These are phyloP conservation scores for Penicillium subrubescens DNA, from an alignment of 495 filamentous ascomycete genomes.

Conservation along the genomic window DNA sequence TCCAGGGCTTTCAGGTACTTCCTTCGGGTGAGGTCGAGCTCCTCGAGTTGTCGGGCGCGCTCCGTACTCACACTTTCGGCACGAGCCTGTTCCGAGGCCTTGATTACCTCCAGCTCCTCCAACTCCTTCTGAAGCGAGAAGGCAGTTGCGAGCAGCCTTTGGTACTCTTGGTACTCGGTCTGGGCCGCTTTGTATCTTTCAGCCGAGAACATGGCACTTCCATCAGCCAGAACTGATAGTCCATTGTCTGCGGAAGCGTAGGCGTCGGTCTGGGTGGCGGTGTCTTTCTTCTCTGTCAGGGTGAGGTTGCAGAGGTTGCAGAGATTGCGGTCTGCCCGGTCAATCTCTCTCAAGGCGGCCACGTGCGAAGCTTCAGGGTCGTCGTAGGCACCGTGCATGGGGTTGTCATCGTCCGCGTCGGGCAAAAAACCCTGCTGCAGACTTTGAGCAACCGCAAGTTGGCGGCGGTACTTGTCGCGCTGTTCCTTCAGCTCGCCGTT, in stretches of 20 bases:
- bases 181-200: too few relatives aligned
- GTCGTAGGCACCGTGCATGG: background rate
- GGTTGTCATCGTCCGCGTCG: background rate
- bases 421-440: background rate
- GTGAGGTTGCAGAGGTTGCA: background rate
- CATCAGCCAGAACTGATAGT: too few relatives aligned
- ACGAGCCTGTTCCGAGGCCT: background rate
- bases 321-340: background rate
- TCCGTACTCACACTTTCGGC: background rate
- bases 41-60: background rate
- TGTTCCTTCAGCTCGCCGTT: background rate
- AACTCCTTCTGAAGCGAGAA: too few relatives aligned
- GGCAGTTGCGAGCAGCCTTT: too few relatives aligned
- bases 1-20: background rate
- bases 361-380: background rate
- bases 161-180: too few relatives aligned
- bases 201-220: too few relatives aligned
- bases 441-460: background rate
- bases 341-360: constrained; percentile 1
- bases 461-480: background rate
- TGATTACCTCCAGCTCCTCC: too few relatives aligned
- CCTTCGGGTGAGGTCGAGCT: background rate
- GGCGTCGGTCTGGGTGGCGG: background rate
- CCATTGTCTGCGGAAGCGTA: background rate
- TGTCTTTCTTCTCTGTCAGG: background rate